phyloP scores from a whole-genome alignment of 2,329 filamentous ascomycete genomes.

The Ophiosphaerella korrae region DNA sequence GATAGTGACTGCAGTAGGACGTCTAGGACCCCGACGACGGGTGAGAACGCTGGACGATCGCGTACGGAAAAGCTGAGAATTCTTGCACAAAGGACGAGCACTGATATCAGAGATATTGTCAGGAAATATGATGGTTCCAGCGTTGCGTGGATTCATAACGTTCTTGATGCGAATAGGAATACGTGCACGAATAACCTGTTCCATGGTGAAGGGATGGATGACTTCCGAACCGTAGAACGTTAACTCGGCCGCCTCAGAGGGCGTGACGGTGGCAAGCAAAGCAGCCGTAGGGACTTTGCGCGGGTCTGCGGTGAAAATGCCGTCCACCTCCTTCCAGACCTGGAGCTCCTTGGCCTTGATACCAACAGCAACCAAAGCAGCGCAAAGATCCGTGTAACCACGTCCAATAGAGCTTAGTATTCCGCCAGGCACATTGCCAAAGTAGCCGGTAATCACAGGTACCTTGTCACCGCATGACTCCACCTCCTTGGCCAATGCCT shows the following conservation, averaged over 20 bases:
- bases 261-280: constrained; percentile 82
- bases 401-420: constrained; percentile 90
- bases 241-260: constrained; percentile 89
- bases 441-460: constrained; percentile 78
- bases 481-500: constrained; percentile 50
- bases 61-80: constrained; percentile 60
- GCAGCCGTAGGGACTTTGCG: constrained; percentile 89
- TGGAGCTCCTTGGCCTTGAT: constrained; percentile 87
- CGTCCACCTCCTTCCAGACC: constrained; percentile 98
- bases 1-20: constrained; percentile 79
- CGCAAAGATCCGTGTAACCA: constrained; percentile 96
- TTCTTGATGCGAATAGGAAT: constrained; percentile 90
- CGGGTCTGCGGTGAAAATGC: constrained; percentile 84
- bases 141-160: constrained; percentile 81
- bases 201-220: constrained; percentile 97
- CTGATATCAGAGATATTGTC: constrained; percentile 65
- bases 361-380: constrained; percentile 87
- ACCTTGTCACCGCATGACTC: constrained; percentile 51
- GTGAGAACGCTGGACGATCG: constrained; percentile 53
- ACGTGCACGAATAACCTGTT: constrained; percentile 76
- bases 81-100: constrained; percentile 61
- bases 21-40: constrained; percentile 53
- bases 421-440: constrained; percentile 89
- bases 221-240: constrained; percentile 79
- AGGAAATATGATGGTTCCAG: constrained; percentile 82